These are phyloP conservation scores for Cynara cardunculus DNA, from an alignment of 129 eudicot genomes.

Conservation along the genomic window DNA sequence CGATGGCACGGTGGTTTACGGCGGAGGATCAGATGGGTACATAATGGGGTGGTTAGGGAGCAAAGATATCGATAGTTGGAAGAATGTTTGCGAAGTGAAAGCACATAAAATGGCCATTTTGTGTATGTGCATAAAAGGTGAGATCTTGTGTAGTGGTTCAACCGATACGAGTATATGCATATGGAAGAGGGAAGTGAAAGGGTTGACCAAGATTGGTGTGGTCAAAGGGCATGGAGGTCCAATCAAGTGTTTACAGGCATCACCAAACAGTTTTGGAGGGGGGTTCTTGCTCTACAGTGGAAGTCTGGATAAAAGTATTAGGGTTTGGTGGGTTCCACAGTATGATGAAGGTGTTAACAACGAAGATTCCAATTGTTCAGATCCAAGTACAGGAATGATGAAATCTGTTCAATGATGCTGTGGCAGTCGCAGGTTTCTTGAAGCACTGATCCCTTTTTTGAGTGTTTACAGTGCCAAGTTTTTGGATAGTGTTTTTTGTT, in stretches of 20 bases:
- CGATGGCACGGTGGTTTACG: slow-evolving; percentile 60
- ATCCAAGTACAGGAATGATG: slow-evolving; percentile 17
- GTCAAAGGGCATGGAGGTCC: slow-evolving; percentile 92
- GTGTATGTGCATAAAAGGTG: slow-evolving; percentile 70
- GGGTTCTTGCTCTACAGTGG: slow-evolving; percentile 93
- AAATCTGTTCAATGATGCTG: slow-evolving; percentile 18
- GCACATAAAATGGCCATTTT: slow-evolving; percentile 77
- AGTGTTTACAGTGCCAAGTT: slow-evolving; percentile 46
- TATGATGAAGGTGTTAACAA: slow-evolving; percentile 22
- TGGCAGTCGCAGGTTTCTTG: slow-evolving; percentile 1
- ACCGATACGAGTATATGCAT: slow-evolving; percentile 71
- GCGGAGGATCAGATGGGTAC: slow-evolving; percentile 79
- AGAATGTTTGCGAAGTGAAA: slow-evolving; percentile 58
- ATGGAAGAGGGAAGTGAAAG: slow-evolving; percentile 64
- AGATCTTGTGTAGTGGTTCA: slow-evolving; percentile 78
- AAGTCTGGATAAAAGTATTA: slow-evolving; percentile 74
- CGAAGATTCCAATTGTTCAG: slow-evolving; percentile 6
- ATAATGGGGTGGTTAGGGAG: slow-evolving; percentile 77
- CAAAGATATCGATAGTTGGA: slow-evolving; percentile 51
- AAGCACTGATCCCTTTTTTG: slow-evolving; percentile 48
- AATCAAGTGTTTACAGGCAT: slow-evolving; percentile 74
- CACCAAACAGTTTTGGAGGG: slow-evolving; percentile 55
- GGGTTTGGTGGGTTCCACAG: slow-evolving; percentile 96
- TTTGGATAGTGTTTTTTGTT: not conserved
- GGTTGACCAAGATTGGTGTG: slow-evolving; percentile 54